Evolutionary conservation across 1,284 basidiomycete genomes (phyloP).

Genomic region (Heliocybe sulcata): DNA sequence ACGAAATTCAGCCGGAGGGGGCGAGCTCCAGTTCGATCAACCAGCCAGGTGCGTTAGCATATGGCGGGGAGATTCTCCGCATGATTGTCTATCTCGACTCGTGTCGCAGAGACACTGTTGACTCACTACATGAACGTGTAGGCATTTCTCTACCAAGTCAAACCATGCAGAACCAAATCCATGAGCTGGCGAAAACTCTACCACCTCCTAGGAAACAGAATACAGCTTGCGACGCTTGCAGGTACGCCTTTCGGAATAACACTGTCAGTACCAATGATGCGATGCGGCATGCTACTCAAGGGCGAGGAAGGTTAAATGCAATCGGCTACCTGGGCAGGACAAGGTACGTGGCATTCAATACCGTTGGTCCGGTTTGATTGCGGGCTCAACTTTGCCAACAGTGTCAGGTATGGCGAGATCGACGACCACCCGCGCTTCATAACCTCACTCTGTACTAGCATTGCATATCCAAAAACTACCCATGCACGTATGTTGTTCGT

Average conservation of each 20-base stretch:
- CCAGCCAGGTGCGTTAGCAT: neutral
- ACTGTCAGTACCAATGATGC: slow-evolving; percentile 4
- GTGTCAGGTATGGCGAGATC: slow-evolving; percentile 49
- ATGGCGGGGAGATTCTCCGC: neutral
- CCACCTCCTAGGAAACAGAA: slow-evolving; percentile 82
- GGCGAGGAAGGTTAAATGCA: slow-evolving; percentile 78
- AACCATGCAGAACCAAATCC: slow-evolving; percentile 67
- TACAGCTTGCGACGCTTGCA: slow-evolving; percentile 86
- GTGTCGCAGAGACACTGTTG: neutral
- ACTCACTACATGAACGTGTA: slow-evolving; percentile 17
- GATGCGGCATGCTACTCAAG: slow-evolving; percentile 27
- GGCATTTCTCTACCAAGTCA: slow-evolving; percentile 54
- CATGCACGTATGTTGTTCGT: slow-evolving; percentile 63
- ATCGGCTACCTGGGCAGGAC: slow-evolving; percentile 67
- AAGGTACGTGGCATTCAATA: slow-evolving; percentile 44
- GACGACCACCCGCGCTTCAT: neutral
- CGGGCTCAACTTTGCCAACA: slow-evolving; percentile 15
- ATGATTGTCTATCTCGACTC: neutral
- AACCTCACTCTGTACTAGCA: slow-evolving; percentile 36
- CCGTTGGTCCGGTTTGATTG: slow-evolving; percentile 4
- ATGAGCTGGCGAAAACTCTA: slow-evolving; percentile 67
- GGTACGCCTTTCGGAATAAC: slow-evolving; percentile 29
- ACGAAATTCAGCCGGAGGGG: neutral
- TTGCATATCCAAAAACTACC: slow-evolving; percentile 73
- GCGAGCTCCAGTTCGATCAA: neutral